phyloP scores from a whole-genome alignment of 768 basidiomycete species.

The Rhizopogon vinicolor region DNA sequence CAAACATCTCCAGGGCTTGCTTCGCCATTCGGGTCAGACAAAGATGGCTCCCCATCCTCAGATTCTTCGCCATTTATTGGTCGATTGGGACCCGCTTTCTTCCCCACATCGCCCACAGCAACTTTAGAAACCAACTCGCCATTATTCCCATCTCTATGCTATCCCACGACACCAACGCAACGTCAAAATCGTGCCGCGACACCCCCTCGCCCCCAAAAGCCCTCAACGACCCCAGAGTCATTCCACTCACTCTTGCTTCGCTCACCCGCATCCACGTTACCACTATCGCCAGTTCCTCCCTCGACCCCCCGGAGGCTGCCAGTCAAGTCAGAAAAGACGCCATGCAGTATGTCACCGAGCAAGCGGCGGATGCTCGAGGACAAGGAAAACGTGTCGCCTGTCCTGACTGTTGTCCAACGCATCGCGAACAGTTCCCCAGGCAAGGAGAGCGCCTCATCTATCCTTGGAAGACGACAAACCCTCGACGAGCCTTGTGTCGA shows the following conservation, averaged over 20 bases:
- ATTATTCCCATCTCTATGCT: constrained; percentile 5
- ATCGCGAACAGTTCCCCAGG: constrained; percentile 36
- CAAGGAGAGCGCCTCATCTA: constrained; percentile 13
- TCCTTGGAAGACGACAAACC: constrained; percentile 42
- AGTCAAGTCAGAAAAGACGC: constrained; percentile 5
- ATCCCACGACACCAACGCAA: constrained; percentile 26
- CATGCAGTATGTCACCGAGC: constrained; percentile 27
- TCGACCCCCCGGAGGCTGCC: constrained; percentile 30
- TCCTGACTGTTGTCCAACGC: constrained; percentile 41
- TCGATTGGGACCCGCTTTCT: constrained; percentile 24
- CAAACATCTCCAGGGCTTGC: constrained; percentile 4
- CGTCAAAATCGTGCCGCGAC: constrained; percentile 20
- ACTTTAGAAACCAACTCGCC: constrained; percentile 4
- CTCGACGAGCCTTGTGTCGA: constrained; percentile 31
- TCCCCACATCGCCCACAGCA: constrained; percentile 8
- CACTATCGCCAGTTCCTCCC: constrained; percentile 22
- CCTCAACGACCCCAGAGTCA: constrained; percentile 23
- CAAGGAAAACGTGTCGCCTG: constrained; percentile 56
- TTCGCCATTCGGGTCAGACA: not conserved
- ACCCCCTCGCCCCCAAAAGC: constrained; percentile 35
- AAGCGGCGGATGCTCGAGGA: constrained; percentile 34
- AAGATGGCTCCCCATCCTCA: not conserved
- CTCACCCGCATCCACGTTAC: constrained; percentile 20
- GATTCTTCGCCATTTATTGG: constrained; percentile 18
- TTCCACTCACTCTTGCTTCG: constrained; percentile 26